These are phyloP conservation scores for Solanum ahanhuiri DNA, from an alignment of 257 asterid species.

Conservation along the genomic window DNA sequence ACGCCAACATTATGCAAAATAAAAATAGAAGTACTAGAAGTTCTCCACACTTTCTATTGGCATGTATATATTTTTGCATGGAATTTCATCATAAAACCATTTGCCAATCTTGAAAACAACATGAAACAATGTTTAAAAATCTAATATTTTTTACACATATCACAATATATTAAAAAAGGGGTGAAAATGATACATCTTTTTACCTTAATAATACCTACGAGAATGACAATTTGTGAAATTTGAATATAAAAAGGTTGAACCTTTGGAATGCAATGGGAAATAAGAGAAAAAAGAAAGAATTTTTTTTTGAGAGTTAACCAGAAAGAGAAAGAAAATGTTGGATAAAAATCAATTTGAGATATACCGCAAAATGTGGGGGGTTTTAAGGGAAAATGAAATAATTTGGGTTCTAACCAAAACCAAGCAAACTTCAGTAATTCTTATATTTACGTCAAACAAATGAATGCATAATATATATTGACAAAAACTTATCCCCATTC, in stretches of 20 bases:
- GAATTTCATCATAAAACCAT: neutral
- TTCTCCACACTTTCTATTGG: neutral
- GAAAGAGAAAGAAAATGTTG: neutral
- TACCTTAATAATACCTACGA: neutral
- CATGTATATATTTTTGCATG: neutral
- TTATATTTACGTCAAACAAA: neutral
- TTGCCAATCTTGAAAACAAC: neutral
- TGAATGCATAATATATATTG: neutral
- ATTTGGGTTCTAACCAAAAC: neutral
- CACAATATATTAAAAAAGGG: neutral
- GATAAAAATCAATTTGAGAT: neutral
- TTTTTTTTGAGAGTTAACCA: neutral
- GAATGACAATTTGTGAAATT: neutral
- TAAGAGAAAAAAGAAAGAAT: neutral
- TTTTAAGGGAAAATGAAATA: neutral
- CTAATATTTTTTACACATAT: neutral
- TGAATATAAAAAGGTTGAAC: neutral
- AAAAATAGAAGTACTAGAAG: neutral
- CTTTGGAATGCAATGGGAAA: neutral
- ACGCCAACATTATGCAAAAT: neutral
- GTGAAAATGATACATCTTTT: neutral
- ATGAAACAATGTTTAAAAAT: neutral
- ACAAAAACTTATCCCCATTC: neutral
- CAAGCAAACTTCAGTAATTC: neutral
- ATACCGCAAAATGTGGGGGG: neutral